A percentile compares a stretch with the other conserved stretches of the same genome.
Conservation (phyloP, 2,329 filamentous ascomycete genomes). For the Parastagonospora avenae region DNA sequence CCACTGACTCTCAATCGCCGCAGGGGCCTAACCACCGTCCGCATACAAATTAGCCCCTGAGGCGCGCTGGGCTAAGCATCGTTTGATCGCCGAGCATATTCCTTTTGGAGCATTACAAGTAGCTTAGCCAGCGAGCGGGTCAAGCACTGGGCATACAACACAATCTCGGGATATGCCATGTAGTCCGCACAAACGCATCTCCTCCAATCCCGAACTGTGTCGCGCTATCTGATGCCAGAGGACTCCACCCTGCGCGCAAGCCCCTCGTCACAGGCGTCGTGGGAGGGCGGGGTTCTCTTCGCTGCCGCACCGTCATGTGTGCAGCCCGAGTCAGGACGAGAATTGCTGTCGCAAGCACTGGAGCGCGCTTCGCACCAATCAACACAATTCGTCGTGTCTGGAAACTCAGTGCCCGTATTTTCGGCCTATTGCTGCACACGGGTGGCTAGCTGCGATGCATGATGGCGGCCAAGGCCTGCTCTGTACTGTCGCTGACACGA, state of each 20-base stretch:
- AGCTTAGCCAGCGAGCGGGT: constrained; percentile 34
- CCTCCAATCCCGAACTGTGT: constrained; percentile 2
- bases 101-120: constrained; percentile 25
- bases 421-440: constrained; percentile 16
- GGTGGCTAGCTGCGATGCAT: constrained; percentile 19
- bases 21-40: constrained; percentile 19
- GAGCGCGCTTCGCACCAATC: too few relatives aligned
- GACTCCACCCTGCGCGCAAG: constrained; percentile 16
- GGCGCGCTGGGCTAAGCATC: constrained; percentile 34
- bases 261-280: neutral
- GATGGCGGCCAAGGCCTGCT: constrained; percentile 33
- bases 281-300: constrained; percentile 1
- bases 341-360: neutral
- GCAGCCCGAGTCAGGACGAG: constrained; percentile 13
- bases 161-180: constrained; percentile 31
- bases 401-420: constrained; percentile 5
- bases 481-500: constrained; percentile 22
- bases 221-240: constrained; percentile 31
- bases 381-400: too few relatives aligned
- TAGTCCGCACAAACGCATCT: constrained; percentile 1
- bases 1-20: constrained; percentile 23
- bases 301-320: constrained; percentile 9
- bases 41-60: constrained; percentile 40
- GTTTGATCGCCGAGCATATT: constrained; percentile 48
- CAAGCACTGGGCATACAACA: constrained; percentile 22